These are phyloP conservation scores for Lactifluus hygrophoroides DNA, from an alignment of 768 basidiomycete genomes.

Conservation along the genomic window DNA sequence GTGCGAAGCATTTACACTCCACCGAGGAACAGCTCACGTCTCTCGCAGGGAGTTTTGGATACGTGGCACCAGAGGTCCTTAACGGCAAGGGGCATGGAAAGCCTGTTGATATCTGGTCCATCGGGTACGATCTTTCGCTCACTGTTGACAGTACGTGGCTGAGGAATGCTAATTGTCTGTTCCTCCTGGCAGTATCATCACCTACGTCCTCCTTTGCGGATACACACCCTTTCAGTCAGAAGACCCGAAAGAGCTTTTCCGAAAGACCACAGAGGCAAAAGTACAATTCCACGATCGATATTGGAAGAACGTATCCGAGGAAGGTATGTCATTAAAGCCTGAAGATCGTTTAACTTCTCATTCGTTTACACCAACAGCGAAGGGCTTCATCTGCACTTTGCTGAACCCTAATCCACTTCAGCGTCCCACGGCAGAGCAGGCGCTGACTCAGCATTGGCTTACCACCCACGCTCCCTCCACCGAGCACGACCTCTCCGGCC, in stretches of 20 bases:
- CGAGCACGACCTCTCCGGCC: slow-evolving; percentile 69
- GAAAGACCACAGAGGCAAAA: slow-evolving; percentile 78
- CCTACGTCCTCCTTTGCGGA: slow-evolving; percentile 90
- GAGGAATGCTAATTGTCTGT: neutral
- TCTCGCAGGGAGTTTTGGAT: slow-evolving; percentile 77
- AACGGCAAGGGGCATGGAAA: slow-evolving; percentile 80
- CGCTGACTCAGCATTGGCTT: slow-evolving; percentile 69
- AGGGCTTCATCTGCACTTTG: slow-evolving; percentile 67
- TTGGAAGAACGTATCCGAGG: slow-evolving; percentile 81
- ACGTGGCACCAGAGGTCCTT: slow-evolving; percentile 87
- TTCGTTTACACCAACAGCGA: slow-evolving; percentile 44
- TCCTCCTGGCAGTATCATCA: slow-evolving; percentile 81
- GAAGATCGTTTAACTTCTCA: too few relatives aligned
- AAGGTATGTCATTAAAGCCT: too few relatives aligned
- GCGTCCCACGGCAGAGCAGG: slow-evolving; percentile 68
- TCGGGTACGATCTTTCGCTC: slow-evolving; percentile 48
- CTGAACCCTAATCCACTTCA: slow-evolving; percentile 61
- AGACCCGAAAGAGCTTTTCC: slow-evolving; percentile 61
- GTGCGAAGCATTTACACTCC: slow-evolving; percentile 75
- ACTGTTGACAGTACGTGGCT: neutral
- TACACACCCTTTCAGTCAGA: slow-evolving; percentile 92
- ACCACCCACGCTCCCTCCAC: slow-evolving; percentile 53
- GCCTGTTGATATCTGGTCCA: slow-evolving; percentile 90
- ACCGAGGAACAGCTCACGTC: slow-evolving; percentile 62
- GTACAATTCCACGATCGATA: slow-evolving; percentile 91